Conservation (phyloP, 2,329 filamentous ascomycete genomes). For the Colletotrichum sp. region DNA sequence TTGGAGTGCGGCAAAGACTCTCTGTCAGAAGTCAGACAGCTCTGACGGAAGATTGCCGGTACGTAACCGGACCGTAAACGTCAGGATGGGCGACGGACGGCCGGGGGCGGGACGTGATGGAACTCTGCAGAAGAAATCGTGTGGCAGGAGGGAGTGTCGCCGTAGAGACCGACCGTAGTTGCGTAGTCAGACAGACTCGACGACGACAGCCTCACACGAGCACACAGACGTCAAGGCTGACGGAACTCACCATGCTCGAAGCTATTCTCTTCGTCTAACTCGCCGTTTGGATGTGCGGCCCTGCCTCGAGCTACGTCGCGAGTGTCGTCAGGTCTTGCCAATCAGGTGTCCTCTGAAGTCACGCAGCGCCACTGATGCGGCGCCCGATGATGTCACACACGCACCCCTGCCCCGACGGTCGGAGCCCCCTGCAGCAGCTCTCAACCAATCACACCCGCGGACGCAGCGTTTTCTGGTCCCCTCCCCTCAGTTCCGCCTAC, state of each 20-base stretch:
- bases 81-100: not conserved
- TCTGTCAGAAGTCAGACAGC: not conserved
- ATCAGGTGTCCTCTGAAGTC: conserved; percentile 17
- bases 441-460: not conserved
- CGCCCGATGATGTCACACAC: conserved; percentile 12
- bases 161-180: not conserved
- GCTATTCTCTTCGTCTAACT: not conserved
- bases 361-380: conserved; percentile 15
- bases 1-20: not conserved
- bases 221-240: conserved; percentile 21
- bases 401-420: not conserved
- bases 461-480: not conserved
- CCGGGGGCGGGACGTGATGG: not conserved
- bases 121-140: not conserved
- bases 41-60: conserved; percentile 10
- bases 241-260: not conserved
- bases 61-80: conserved; percentile 4
- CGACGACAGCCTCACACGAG: not conserved
- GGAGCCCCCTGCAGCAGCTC: not conserved
- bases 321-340: conserved; percentile 18
- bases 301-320: conserved; percentile 2
- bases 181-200: not conserved
- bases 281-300: not conserved
- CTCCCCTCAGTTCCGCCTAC: not conserved
- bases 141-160: not conserved